Base-by-base conservation (phyloP, 2,329 filamentous ascomycete genomes). In the Esteya vermicola region DNA sequence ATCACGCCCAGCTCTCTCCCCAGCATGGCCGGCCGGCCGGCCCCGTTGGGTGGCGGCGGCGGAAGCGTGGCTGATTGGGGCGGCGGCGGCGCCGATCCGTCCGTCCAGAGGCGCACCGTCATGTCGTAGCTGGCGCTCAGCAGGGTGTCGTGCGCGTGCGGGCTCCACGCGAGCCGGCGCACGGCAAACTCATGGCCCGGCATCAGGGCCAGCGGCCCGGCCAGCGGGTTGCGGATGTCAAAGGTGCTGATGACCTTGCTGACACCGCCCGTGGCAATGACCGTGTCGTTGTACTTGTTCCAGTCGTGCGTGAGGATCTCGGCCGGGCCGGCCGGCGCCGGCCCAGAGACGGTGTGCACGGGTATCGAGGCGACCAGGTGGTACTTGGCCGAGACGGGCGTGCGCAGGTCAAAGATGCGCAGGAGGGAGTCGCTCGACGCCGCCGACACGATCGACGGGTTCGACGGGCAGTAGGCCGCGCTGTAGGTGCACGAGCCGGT, bases 221-320 rank as follows among this genome's bases (percentile, higher is more conserved):
- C 75, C 6, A 68, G 63, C 1, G 85, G 81, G 51, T 77, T 81
- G 33, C 91, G 72, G 34, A 95, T 79, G 57, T 98, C 91, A 53
- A 96, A 96, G 0, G 83, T 91, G 36, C 91, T 78, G 45, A 98
- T 79, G 16, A 81, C 64, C 40, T 83, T 74, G 58, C 98, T 91
- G 4, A 96, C 91, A 40, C 91, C 89, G 1, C 77, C 91, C 0
- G 85, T 85, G 0, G 91, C 91, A 40, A 98, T 65, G 21, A 95
- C 68, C 0, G 78, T 81, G 48, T 86, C 77, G 30, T 82, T 75
- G 62, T 98, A 98, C 61, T 98, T 98, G 64, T 98, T 98, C 91
- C 91, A 98, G 59, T 98, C 91, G 60, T 96, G 91, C 0, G 88
- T 94, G 25, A 98, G 71, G 28, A 85, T 76, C 64, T 98, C 91